Percentiles rank a stretch among this genome's conserved stretches.
phyloP scores from a whole-genome alignment of 257 asterid genomes.

The Anisodus tanguticus region DNA sequence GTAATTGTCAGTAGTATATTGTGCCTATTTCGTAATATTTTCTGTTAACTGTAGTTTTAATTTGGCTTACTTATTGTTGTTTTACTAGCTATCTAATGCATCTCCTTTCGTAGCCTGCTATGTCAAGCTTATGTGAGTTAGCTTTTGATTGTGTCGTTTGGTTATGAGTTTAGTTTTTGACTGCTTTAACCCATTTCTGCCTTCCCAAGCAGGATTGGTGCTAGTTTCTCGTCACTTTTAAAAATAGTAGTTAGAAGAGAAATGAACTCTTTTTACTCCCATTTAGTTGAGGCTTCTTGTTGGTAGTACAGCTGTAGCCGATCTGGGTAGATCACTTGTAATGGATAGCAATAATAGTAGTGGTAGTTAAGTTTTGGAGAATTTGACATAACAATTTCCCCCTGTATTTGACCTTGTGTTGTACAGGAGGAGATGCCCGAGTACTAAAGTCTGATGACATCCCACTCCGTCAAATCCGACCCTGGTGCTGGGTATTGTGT shows the following conservation, averaged over 20 bases:
- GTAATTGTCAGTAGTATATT: constrained; percentile 51
- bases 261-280: neutral
- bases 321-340: constrained; percentile 47
- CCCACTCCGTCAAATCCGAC: constrained; percentile 42
- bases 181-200: constrained; percentile 22
- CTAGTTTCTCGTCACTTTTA: neutral
- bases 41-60: constrained; percentile 51
- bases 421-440: constrained; percentile 67
- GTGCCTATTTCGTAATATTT: constrained; percentile 42
- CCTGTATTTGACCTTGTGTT: constrained; percentile 80
- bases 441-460: constrained; percentile 44
- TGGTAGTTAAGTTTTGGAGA: constrained; percentile 58
- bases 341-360: constrained; percentile 52
- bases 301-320: constrained; percentile 42
- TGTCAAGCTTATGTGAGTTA: constrained; percentile 33
- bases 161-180: constrained; percentile 37
- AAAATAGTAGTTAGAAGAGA: neutral
- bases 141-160: neutral
- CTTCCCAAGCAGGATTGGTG: constrained; percentile 31
- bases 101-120: constrained; percentile 43
- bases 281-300: constrained; percentile 24
- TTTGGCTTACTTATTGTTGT: constrained; percentile 52
- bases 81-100: constrained; percentile 43
- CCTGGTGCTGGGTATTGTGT: constrained; percentile 37
- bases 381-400: constrained; percentile 59